A percentile compares a stretch with the other conserved stretches of the same genome.
Evolutionary conservation across 2,329 filamentous ascomycete genomes (phyloP).

Genomic region (Fusarium sp.): DNA sequence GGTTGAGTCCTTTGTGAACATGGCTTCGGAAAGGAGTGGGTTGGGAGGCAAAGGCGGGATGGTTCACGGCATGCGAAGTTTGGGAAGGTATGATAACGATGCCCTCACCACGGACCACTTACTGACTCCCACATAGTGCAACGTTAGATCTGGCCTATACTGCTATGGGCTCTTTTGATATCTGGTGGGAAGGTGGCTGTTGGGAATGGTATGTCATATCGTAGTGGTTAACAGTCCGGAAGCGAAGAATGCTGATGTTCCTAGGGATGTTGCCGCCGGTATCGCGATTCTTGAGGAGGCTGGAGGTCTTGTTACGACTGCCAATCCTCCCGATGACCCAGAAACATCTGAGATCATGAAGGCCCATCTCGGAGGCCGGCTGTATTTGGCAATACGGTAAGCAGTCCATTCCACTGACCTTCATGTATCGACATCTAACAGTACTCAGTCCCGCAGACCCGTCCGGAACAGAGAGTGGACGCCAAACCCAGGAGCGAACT

Average conservation of each 20-base stretch:
- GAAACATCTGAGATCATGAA: constrained; percentile 67
- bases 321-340: constrained; percentile 72
- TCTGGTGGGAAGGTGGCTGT: constrained; percentile 85
- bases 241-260: neutral
- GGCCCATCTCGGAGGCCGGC: constrained; percentile 70
- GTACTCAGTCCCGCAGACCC: constrained; percentile 69
- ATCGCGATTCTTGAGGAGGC: constrained; percentile 79
- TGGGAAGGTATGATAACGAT: constrained; percentile 62
- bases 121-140: constrained; percentile 60
- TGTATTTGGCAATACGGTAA: constrained; percentile 77
- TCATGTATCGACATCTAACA: constrained; percentile 1
- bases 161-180: constrained; percentile 80
- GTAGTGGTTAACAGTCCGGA: neutral
- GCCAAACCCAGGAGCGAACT: constrained; percentile 74
- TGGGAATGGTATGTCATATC: constrained; percentile 74
- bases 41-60: constrained; percentile 76
- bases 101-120: neutral
- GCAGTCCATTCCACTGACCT: constrained; percentile 7
- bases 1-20: constrained; percentile 78
- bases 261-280: constrained; percentile 79
- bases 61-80: constrained; percentile 79
- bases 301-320: constrained; percentile 77
- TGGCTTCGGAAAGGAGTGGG: constrained; percentile 74
- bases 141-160: constrained; percentile 80
- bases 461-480: constrained; percentile 68